Evolutionary conservation across 306 rosid species (phyloP).

Genomic region (Ormosia semicastrata): DNA sequence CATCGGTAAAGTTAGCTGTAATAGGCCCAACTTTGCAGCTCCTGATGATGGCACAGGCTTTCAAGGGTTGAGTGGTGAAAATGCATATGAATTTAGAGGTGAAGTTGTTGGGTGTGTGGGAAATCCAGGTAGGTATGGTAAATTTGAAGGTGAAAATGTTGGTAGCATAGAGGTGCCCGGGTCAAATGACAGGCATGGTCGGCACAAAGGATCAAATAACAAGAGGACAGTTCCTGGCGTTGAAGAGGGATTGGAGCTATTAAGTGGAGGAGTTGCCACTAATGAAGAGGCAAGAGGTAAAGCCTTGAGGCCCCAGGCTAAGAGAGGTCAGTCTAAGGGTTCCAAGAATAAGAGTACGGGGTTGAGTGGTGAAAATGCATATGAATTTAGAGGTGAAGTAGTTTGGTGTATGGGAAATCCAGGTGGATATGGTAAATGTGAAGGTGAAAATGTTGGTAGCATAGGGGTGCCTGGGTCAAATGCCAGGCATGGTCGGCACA

Average conservation of each 20-base stretch:
- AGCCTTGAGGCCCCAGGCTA: conserved; percentile 12
- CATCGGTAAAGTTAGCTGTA: not conserved
- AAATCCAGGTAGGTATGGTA: conserved; percentile 13
- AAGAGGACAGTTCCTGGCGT: conserved; percentile 7
- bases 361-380: conserved; percentile 19
- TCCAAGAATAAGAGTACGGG: not conserved
- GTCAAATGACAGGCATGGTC: conserved; percentile 29
- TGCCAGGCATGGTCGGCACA: not conserved
- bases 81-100: conserved; percentile 23
- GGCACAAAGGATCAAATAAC: conserved; percentile 37
- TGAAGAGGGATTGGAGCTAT: conserved; percentile 13
- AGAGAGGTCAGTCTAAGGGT: conserved; percentile 43
- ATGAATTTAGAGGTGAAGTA: conserved; percentile 13
- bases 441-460: conserved; percentile 11
- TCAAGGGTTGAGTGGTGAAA: conserved; percentile 25
- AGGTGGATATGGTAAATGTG: conserved; percentile 2
- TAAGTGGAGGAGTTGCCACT: conserved; percentile 18
- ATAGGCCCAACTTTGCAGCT: not conserved
- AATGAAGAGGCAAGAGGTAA: conserved; percentile 21
- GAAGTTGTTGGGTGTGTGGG: not conserved
- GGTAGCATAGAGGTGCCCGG: conserved; percentile 1
- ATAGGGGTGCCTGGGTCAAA: not conserved
- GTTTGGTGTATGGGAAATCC: not conserved
- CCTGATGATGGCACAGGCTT: conserved; percentile 5
- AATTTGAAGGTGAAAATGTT: conserved; percentile 9